A percentile compares a stretch with the other conserved stretches of the same genome.
These are phyloP conservation scores for Podospora comata DNA, from an alignment of 495 filamentous ascomycete genomes.

Conservation along the genomic window DNA sequence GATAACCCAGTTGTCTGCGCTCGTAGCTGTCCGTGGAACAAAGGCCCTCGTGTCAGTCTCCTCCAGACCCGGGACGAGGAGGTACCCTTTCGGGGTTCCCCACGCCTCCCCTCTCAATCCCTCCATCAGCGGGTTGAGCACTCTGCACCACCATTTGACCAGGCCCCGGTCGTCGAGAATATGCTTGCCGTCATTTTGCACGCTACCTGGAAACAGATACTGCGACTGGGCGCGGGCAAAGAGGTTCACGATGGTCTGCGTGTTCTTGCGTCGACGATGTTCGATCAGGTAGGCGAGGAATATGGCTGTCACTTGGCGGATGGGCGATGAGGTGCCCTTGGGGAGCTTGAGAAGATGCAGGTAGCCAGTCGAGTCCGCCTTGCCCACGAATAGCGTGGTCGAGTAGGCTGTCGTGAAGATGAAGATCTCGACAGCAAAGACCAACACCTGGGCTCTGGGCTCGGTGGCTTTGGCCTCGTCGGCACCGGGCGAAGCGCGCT, in stretches of 20 bases:
- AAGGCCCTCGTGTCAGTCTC: conserved; percentile 67
- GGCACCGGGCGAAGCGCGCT: conserved; percentile 31
- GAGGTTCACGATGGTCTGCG: conserved; percentile 76
- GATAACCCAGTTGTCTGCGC: conserved; percentile 49
- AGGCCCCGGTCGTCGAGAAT: conserved; percentile 87
- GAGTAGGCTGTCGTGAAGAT: conserved; percentile 72
- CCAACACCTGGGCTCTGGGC: conserved; percentile 29
- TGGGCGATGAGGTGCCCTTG: conserved; percentile 62
- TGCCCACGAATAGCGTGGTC: conserved; percentile 89
- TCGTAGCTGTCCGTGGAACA: conserved; percentile 42
- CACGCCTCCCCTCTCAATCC: conserved; percentile 31
- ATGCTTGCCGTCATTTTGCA: conserved; percentile 82
- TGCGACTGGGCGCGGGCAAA: conserved; percentile 92
- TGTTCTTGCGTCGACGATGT: conserved; percentile 61
- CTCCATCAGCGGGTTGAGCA: conserved; percentile 71
- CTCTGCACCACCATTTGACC: conserved; percentile 92
- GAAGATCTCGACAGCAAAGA: conserved; percentile 57
- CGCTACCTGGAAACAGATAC: conserved; percentile 91
- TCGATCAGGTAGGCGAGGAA: conserved; percentile 75
- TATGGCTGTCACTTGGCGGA: conserved; percentile 65
- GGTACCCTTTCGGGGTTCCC: conserved; percentile 61
- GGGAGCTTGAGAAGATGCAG: conserved; percentile 61
- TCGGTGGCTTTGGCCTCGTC: conserved; percentile 26
- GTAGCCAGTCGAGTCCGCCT: conserved; percentile 94
- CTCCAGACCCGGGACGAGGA: conserved; percentile 85